Evolutionary conservation across 139 green algal genomes (phyloP).

Genomic region (Raphidocelis subcapitata): DNA sequence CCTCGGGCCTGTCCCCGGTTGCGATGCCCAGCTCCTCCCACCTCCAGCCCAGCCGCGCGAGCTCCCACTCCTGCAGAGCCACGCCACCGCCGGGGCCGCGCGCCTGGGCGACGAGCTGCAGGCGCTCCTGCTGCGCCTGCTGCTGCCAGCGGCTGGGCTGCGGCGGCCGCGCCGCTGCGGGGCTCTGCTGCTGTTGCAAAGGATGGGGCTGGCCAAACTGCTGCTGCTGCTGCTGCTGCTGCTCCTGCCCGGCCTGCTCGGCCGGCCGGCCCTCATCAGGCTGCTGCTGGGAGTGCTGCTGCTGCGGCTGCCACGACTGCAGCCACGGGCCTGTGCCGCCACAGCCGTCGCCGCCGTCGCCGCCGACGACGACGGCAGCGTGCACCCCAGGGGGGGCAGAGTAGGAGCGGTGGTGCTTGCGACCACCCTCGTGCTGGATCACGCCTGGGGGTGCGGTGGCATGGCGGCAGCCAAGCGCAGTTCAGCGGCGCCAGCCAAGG

Average conservation of each 20-base stretch:
- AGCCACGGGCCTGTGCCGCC: not conserved
- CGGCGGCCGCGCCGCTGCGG: too few species aligned
- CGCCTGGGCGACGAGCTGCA: not conserved
- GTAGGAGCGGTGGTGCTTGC: not conserved
- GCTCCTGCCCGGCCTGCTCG: not conserved
- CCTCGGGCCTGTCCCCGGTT: not conserved
- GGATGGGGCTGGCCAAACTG: not conserved
- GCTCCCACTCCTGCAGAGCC: not conserved
- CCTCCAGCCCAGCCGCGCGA: not conserved
- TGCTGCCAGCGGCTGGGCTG: not conserved
- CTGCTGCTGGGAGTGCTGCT: slow-evolving; percentile 14
- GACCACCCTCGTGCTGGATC: too few species aligned
- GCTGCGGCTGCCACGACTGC: not conserved
- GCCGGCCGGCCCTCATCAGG: not conserved
- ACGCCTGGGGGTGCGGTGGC: too few species aligned
- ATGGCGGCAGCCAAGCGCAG: too few species aligned
- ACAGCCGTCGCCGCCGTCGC: not conserved
- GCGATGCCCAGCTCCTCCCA: slow-evolving; percentile 8
- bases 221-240: not conserved
- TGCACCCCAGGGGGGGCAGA: too few species aligned
- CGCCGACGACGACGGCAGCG: not conserved
- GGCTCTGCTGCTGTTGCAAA: not conserved
- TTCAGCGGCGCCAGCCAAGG: too few species aligned
- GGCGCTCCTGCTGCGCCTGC: not conserved
- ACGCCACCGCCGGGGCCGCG: slow-evolving; percentile 4